phyloP scores from a whole-genome alignment of 352 stramenopile genomes.

The Phytophthora nicotianae region DNA sequence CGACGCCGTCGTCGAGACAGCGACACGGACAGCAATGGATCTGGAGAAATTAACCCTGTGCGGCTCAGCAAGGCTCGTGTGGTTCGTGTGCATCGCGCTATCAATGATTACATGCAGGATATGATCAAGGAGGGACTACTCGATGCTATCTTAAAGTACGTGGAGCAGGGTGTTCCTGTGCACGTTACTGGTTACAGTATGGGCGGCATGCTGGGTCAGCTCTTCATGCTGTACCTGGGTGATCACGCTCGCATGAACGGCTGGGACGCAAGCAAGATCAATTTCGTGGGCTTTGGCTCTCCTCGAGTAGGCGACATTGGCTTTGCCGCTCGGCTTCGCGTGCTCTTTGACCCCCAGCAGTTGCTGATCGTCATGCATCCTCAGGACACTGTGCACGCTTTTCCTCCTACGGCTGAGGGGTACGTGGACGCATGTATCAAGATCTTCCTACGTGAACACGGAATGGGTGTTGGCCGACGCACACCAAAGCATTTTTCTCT shows the following conservation, averaged over 20 bases:
- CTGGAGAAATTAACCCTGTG: slow-evolving; percentile 57
- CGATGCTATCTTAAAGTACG: slow-evolving; percentile 76
- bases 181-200: slow-evolving; percentile 89
- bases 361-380: slow-evolving; percentile 87
- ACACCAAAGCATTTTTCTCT: slow-evolving; percentile 76
- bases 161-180: slow-evolving; percentile 70
- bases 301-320: slow-evolving; percentile 79
- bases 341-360: slow-evolving; percentile 82
- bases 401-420: slow-evolving; percentile 79
- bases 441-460: slow-evolving; percentile 82
- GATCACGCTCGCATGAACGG: slow-evolving; percentile 78
- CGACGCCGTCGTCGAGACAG: slow-evolving; percentile 51
- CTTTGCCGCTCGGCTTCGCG: slow-evolving; percentile 71
- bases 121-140: slow-evolving; percentile 84
- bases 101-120: slow-evolving; percentile 85
- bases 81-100: slow-evolving; percentile 79
- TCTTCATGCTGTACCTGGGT: slow-evolving; percentile 82
- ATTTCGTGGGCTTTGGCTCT: slow-evolving; percentile 85
- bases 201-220: slow-evolving; percentile 80
- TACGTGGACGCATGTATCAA: slow-evolving; percentile 84
- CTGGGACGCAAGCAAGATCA: slow-evolving; percentile 80
- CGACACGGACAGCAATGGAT: slow-evolving; percentile 52
- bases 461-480: slow-evolving; percentile 66
- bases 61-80: slow-evolving; percentile 56
- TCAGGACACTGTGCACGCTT: slow-evolving; percentile 82